phyloP scores from a whole-genome alignment of 2,329 filamentous ascomycete species.

The Phoma herbarum region DNA sequence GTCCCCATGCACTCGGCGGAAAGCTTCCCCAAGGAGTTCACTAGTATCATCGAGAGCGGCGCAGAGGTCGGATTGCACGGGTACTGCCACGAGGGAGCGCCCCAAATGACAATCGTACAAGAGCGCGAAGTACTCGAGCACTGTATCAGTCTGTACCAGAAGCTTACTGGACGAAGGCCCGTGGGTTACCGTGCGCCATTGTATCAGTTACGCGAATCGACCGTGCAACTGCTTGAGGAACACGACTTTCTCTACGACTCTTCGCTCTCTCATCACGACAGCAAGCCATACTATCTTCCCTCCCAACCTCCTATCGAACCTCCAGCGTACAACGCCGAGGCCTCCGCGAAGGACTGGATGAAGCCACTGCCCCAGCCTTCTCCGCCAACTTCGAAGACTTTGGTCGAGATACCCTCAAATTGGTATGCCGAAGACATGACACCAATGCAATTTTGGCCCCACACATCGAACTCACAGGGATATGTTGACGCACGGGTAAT shows the following conservation, averaged over 20 bases:
- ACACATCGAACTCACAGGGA: constrained; percentile 62
- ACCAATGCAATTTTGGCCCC: constrained; percentile 58
- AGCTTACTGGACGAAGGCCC: constrained; percentile 57
- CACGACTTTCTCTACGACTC: constrained; percentile 62
- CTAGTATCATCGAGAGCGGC: constrained; percentile 61
- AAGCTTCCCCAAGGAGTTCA: constrained; percentile 63
- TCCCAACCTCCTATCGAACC: constrained; percentile 52
- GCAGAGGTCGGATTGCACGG: constrained; percentile 63
- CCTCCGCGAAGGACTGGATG: constrained; percentile 57
- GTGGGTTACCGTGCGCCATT: constrained; percentile 62
- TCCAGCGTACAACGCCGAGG: constrained; percentile 52
- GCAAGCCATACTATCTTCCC: constrained; percentile 60
- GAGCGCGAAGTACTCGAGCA: constrained; percentile 60
- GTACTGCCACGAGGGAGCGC: constrained; percentile 59
- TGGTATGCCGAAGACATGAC: constrained; percentile 64
- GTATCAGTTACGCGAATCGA: constrained; percentile 61
- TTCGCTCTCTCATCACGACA: constrained; percentile 61
- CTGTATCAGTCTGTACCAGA: constrained; percentile 57
- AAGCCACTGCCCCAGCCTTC: constrained; percentile 47
- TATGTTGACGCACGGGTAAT: constrained; percentile 66
- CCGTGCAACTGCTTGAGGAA: constrained; percentile 58
- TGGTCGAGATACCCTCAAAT: constrained; percentile 61
- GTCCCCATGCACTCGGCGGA: constrained; percentile 68
- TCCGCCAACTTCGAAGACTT: constrained; percentile 33
- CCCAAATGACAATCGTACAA: constrained; percentile 58